Base-by-base conservation (phyloP, 2,329 filamentous ascomycete genomes). In the Ascomycota sp. region DNA sequence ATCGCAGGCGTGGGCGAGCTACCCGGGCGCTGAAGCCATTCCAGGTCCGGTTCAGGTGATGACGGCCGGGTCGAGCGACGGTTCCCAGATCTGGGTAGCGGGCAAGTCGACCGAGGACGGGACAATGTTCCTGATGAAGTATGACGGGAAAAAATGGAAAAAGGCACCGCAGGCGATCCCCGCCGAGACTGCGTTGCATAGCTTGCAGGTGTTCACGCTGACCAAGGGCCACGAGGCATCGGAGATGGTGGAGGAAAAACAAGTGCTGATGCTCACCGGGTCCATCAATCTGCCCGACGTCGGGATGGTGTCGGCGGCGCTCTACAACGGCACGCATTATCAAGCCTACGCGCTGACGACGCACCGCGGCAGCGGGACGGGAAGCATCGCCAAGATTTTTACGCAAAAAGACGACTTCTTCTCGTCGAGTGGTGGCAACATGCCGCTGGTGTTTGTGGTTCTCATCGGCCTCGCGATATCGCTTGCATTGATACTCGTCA, bases 211-310 rank as follows among this genome's bases (percentile, higher is more conserved):
- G 33, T 73, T 95, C 40, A 65, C 69, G 4, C 51, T 91, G 13
- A 75, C 67, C 1, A 53, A 73, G 29, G 53, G 69, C 11, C 89
- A 95, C 46, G 67, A 57, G 23, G 53, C 60, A 10, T 71, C 66
- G 2, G 53, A 66, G 23, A 57, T 83, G 6, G 54, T 98, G 11
- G 63, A 71, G 30, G 53, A 64, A 12, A 61, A 71, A 36, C 71
- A 89, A 47, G 65, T 71, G 4, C 66, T 98, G 23, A 65, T 98
- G 53, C 59, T 95, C 29, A 81, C 81, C n/a, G 89, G 89, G 24
- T 69, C 76, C 31, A 69, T 98, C 39, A 65, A 71, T 38, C 62
- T 95, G 12, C 69, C 76, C 0, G 57, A 58, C 29, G 83, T 83
- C 45, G 85, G 86, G 34, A 75, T 73, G 33, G 81, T 77, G 5